phyloP scores from a whole-genome alignment of 495 filamentous ascomycete species.

The Penicillium goetzii region DNA sequence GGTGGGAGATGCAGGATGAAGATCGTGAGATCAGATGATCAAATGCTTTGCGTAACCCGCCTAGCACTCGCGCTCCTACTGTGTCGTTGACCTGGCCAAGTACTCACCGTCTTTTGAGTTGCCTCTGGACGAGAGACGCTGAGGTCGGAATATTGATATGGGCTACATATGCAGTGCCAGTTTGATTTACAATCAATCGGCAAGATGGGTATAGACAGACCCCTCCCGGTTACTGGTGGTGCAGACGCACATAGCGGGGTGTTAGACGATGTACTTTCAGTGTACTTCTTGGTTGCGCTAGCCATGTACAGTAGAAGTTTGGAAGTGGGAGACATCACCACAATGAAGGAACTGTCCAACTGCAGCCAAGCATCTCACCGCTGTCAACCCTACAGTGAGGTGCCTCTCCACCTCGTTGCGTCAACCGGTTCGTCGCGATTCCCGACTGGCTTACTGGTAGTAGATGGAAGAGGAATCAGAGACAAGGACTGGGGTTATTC shows the following conservation, averaged over 20 bases:
- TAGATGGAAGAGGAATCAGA: neutral
- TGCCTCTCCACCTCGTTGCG: slow-evolving; percentile 8
- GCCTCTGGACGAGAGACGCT: slow-evolving; percentile 19
- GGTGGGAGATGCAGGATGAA: slow-evolving; percentile 3
- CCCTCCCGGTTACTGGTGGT: slow-evolving; percentile 30
- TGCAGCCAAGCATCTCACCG: slow-evolving; percentile 36
- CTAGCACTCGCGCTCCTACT: slow-evolving; percentile 2
- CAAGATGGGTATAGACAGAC: slow-evolving; percentile 16
- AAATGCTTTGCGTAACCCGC: slow-evolving; percentile 11
- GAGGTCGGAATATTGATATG: slow-evolving; percentile 34
- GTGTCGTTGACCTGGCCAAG: slow-evolving; percentile 19
- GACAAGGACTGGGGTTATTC: neutral
- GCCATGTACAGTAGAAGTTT: neutral
- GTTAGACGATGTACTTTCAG: neutral
- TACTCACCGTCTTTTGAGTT: slow-evolving; percentile 37
- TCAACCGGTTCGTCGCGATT: slow-evolving; percentile 6
- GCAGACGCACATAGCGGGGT: slow-evolving; percentile 30
- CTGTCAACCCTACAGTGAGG: slow-evolving; percentile 15
- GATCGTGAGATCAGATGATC: slow-evolving; percentile 9
- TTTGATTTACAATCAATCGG: slow-evolving; percentile 26
- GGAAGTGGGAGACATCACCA: neutral
- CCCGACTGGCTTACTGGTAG: slow-evolving; percentile 8
- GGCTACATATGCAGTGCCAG: slow-evolving; percentile 30
- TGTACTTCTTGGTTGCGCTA: neutral
- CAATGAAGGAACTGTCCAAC: neutral